Conservation (phyloP, 257 asterid species). For the Buddleja alternifolia region DNA sequence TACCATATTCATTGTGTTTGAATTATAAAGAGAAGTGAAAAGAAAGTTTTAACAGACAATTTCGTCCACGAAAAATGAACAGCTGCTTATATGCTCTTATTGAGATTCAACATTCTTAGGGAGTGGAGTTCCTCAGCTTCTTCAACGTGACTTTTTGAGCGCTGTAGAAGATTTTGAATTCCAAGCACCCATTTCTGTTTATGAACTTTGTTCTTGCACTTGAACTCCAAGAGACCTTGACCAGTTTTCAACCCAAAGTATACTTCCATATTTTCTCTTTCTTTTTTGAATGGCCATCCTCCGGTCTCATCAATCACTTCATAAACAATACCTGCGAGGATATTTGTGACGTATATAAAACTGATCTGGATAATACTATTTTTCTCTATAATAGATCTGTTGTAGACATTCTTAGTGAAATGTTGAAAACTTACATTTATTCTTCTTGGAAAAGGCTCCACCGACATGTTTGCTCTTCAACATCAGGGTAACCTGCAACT, state of each 20-base stretch:
- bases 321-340: constrained; percentile 59
- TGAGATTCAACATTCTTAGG: constrained; percentile 49
- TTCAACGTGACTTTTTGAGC: constrained; percentile 43
- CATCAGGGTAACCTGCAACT: constrained; percentile 64
- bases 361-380: not conserved
- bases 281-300: constrained; percentile 69
- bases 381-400: too few species aligned
- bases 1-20: not conserved
- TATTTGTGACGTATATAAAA: not conserved
- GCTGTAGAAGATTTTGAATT: constrained; percentile 53
- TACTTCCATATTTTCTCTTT: constrained; percentile 59
- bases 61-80: not conserved
- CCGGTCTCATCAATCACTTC: constrained; percentile 65
- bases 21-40: not conserved
- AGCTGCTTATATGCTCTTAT: constrained; percentile 42
- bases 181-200: constrained; percentile 77
- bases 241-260: constrained; percentile 77
- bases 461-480: constrained; percentile 77
- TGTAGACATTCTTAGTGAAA: not conserved
- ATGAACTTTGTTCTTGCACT: constrained; percentile 71
- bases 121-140: constrained; percentile 48
- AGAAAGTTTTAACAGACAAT: constrained; percentile 17
- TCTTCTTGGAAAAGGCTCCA: constrained; percentile 82
- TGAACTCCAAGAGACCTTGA: constrained; percentile 75
- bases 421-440: constrained; percentile 59